Evolutionary conservation across 2,329 filamentous ascomycete species (phyloP).

Genomic region (Colletotrichum scovillei): DNA sequence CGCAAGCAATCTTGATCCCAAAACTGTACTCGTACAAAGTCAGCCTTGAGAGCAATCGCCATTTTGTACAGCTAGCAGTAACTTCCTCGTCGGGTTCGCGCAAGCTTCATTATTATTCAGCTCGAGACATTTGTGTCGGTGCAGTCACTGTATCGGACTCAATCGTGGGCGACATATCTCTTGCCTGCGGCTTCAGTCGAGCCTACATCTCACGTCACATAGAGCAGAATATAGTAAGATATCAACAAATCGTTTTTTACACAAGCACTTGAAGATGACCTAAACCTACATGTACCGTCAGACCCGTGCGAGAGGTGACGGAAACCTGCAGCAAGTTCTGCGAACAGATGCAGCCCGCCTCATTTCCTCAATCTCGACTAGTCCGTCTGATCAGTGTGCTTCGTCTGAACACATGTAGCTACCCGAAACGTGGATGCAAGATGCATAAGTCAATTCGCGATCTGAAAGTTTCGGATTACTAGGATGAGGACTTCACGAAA

Average conservation of each 20-base stretch:
- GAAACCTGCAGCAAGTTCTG: neutral
- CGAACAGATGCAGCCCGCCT: neutral
- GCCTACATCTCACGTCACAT: neutral
- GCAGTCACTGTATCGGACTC: neutral
- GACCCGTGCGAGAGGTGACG: neutral
- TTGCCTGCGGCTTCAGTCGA: neutral
- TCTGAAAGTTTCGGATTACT: conserved; percentile 14
- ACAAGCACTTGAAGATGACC: neutral
- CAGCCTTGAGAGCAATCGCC: neutral
- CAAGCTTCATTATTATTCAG: neutral
- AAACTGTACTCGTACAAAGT: neutral
- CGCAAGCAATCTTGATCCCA: neutral
- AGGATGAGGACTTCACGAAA: conserved; percentile 5
- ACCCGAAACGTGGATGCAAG: conserved; percentile 18
- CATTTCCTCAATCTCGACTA: neutral
- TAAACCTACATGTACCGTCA: neutral
- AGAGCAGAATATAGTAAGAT: neutral
- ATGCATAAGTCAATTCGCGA: conserved; percentile 9
- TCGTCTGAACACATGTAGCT: conserved; percentile 1
- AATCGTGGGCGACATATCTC: neutral
- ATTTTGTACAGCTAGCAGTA: neutral
- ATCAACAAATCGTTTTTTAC: neutral
- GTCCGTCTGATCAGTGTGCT: neutral
- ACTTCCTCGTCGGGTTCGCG: neutral
- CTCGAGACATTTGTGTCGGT: neutral